phyloP scores from a whole-genome alignment of 805 yeast genomes.

The Suhomyces kilbournensis region DNA sequence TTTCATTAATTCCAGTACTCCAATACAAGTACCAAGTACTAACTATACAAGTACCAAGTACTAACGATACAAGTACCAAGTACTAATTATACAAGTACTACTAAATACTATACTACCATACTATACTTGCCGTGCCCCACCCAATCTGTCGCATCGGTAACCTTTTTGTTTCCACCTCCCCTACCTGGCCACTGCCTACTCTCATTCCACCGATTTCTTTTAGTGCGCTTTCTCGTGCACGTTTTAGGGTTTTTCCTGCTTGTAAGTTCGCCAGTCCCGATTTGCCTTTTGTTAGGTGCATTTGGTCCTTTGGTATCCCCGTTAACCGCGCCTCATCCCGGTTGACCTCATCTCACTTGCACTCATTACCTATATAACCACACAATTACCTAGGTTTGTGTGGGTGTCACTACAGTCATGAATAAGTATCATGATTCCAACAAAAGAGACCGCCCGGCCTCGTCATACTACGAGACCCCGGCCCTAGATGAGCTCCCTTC shows the following conservation, averaged over 20 bases:
- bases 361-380: not conserved
- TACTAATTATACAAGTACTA: too few species aligned
- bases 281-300: not conserved
- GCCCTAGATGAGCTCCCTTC: conserved; percentile 10
- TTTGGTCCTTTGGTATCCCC: not conserved
- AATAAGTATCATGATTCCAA: conserved; percentile 1
- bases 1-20: too few species aligned
- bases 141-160: not conserved
- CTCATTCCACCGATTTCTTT: not conserved
- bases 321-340: not conserved
- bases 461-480: conserved; percentile 41
- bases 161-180: not conserved
- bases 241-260: not conserved
- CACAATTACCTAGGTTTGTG: not conserved
- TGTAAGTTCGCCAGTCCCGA: not conserved
- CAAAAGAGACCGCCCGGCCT: conserved; percentile 27
- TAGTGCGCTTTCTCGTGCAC: not conserved
- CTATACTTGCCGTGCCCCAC: not conserved
- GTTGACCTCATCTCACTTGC: not conserved
- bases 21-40: too few species aligned
- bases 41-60: too few species aligned
- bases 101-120: too few species aligned
- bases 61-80: too few species aligned
- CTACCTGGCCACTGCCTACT: not conserved
- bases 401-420: conserved; percentile 2